Percentiles rank a stretch among this genome's conserved stretches.
These are phyloP conservation scores for Hyphopichia pseudoburtonii DNA, from an alignment of 1,139 yeast species.

Conservation along the genomic window DNA sequence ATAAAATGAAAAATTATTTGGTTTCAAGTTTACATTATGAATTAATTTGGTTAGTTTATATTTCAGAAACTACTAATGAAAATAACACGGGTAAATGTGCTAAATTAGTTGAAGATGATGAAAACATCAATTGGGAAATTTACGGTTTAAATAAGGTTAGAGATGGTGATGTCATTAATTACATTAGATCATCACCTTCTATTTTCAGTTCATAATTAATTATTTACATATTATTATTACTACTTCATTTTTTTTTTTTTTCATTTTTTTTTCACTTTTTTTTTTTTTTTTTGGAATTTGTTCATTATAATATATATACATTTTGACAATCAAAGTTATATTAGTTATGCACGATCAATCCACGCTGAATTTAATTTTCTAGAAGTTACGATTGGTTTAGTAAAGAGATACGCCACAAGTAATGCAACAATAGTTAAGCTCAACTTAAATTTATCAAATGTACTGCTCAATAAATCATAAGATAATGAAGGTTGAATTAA, in stretches of 20 bases:
- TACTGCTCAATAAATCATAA: conserved; percentile 70
- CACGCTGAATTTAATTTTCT: conserved; percentile 44
- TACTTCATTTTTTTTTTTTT: background rate
- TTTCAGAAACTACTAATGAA: conserved; percentile 16
- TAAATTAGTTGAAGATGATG: no score
- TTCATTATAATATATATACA: no score
- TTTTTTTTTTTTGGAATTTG: conserved; percentile 3
- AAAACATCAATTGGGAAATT: conserved; percentile 28
- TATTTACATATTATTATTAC: background rate
- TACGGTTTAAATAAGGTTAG: conserved; percentile 25
- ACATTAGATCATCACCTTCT: conserved; percentile 3
- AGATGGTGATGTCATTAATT: conserved; percentile 5
- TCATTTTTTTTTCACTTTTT: background rate
- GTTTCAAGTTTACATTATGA: conserved; percentile 42
- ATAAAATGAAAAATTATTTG: conserved; percentile 38
- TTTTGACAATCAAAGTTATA: background rate
- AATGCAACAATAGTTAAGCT: conserved; percentile 58
- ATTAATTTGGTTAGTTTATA: conserved; percentile 41
- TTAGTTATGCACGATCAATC: conserved; percentile 19
- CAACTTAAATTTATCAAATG: conserved; percentile 69
- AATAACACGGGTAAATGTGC: conserved; percentile 7
- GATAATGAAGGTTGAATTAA: conserved; percentile 78
- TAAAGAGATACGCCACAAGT: conserved; percentile 39
- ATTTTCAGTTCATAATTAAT: conserved; percentile 4
- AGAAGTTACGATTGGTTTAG: conserved; percentile 59